Evolutionary conservation across 257 asterid genomes (phyloP).

Genomic region (Misopates orontium): DNA sequence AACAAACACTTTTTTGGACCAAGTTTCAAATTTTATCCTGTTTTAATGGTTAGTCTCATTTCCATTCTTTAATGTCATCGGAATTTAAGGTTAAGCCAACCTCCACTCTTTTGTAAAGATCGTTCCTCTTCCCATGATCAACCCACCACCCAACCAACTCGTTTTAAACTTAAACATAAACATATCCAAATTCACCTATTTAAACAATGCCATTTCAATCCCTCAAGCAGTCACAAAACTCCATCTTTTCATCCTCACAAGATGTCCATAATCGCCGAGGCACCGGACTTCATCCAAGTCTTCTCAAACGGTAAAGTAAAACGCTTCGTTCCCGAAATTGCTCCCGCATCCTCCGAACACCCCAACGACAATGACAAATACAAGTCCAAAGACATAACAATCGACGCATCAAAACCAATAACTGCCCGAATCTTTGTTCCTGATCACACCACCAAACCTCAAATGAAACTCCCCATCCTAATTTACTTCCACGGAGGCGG

Average conservation of each 20-base stretch:
- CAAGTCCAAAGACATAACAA: constrained; percentile 54
- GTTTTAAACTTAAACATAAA: not conserved
- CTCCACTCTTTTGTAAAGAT: not conserved
- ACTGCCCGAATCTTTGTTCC: constrained; percentile 70
- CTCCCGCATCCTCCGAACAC: constrained; percentile 33
- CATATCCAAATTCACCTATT: not conserved
- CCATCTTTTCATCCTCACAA: not conserved
- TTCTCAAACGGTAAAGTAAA: constrained; percentile 56
- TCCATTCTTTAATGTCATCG: not conserved
- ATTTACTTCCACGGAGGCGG: constrained; percentile 92
- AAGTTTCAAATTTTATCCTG: not conserved
- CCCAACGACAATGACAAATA: constrained; percentile 33
- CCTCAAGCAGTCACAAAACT: not conserved
- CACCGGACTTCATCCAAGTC: constrained; percentile 60
- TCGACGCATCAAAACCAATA: constrained; percentile 51
- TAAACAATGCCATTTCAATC: not conserved
- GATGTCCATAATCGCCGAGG: constrained; percentile 59
- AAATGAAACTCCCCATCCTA: constrained; percentile 40
- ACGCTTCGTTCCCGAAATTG: constrained; percentile 42
- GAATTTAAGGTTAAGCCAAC: not conserved
- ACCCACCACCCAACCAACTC: too few relatives aligned
- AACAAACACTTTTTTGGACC: not conserved
- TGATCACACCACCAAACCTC: constrained; percentile 19
- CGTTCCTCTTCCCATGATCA: constrained; percentile 26
- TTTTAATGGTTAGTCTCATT: not conserved